These are phyloP conservation scores for Chytridium lagenaria DNA, from an alignment of 371 early-diverging fungal genomes.

Conservation along the genomic window DNA sequence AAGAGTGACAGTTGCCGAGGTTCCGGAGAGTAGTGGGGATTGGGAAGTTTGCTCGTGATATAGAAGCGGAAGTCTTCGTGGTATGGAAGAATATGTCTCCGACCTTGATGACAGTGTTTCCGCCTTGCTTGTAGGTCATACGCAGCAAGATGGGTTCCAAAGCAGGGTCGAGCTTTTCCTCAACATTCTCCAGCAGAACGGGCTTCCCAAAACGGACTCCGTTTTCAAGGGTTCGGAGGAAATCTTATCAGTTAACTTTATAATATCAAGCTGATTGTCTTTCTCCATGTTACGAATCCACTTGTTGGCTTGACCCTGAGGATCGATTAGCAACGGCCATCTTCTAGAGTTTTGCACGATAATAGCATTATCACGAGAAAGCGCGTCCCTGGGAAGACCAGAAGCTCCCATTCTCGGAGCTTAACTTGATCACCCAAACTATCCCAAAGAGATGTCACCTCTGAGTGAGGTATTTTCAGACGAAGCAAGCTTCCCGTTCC, in stretches of 20 bases:
- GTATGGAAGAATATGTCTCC: constrained; percentile 66
- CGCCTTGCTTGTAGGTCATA: constrained; percentile 63
- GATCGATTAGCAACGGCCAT: constrained; percentile 68
- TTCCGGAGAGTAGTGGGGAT: constrained; percentile 68
- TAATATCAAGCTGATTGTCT: constrained; percentile 58
- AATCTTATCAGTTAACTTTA: constrained; percentile 63
- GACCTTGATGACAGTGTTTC: constrained; percentile 62
- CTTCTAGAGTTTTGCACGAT: constrained; percentile 62
- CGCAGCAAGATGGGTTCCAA: constrained; percentile 62
- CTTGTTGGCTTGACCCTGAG: constrained; percentile 69
- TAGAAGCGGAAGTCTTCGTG: constrained; percentile 66
- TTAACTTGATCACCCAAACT: constrained; percentile 62
- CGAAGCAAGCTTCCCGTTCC: constrained; percentile 53
- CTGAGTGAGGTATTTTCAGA: constrained; percentile 61
- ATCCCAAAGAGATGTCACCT: constrained; percentile 58
- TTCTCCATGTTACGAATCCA: constrained; percentile 69
- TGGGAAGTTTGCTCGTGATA: constrained; percentile 67
- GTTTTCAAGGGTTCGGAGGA: constrained; percentile 64
- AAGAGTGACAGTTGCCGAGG: constrained; percentile 62
- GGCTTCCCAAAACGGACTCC: constrained; percentile 67
- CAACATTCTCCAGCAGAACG: constrained; percentile 62
- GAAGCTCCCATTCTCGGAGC: constrained; percentile 60
- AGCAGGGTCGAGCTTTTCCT: constrained; percentile 63
- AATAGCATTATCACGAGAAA: constrained; percentile 63
- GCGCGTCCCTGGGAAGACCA: constrained; percentile 61